Evolutionary conservation across 352 stramenopile species (phyloP).

Genomic region (Phytophthora pini): DNA sequence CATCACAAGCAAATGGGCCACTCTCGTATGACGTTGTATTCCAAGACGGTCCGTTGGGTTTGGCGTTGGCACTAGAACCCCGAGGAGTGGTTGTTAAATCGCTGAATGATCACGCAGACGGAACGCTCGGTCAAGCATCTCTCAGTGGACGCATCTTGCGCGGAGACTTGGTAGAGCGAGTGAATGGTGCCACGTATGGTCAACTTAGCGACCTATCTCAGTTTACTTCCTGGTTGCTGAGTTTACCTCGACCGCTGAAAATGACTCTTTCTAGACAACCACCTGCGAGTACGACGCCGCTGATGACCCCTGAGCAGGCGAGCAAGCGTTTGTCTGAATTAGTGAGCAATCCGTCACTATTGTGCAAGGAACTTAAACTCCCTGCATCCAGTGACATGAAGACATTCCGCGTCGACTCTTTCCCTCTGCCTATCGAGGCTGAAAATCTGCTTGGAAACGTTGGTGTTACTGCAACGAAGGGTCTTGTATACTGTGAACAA

Average conservation of each 20-base stretch:
- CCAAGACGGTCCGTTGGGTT: constrained; percentile 68
- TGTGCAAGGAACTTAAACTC: constrained; percentile 39
- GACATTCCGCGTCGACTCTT: constrained; percentile 38
- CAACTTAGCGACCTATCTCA: constrained; percentile 76
- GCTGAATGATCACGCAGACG: constrained; percentile 72
- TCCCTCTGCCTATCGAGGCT: constrained; percentile 51
- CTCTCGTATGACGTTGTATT: constrained; percentile 73
- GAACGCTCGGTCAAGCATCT: constrained; percentile 75
- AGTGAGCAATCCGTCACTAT: constrained; percentile 25
- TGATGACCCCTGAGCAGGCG: constrained; percentile 14
- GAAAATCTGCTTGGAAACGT: constrained; percentile 45
- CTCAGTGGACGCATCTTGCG: constrained; percentile 60
- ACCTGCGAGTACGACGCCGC: neutral
- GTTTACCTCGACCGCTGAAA: constrained; percentile 66
- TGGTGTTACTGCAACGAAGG: constrained; percentile 46
- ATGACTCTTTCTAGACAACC: constrained; percentile 67
- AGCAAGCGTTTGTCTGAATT: constrained; percentile 32
- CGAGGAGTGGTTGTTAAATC: constrained; percentile 81
- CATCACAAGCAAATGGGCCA: constrained; percentile 11
- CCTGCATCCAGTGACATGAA: constrained; percentile 39
- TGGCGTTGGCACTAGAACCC: constrained; percentile 75
- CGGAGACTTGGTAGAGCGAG: constrained; percentile 77
- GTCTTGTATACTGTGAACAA: constrained; percentile 45
- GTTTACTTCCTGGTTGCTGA: constrained; percentile 79
- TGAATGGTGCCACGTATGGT: constrained; percentile 75